Conservation (phyloP, 2,329 filamentous ascomycete genomes). For the Xylariaceae sp. region DNA sequence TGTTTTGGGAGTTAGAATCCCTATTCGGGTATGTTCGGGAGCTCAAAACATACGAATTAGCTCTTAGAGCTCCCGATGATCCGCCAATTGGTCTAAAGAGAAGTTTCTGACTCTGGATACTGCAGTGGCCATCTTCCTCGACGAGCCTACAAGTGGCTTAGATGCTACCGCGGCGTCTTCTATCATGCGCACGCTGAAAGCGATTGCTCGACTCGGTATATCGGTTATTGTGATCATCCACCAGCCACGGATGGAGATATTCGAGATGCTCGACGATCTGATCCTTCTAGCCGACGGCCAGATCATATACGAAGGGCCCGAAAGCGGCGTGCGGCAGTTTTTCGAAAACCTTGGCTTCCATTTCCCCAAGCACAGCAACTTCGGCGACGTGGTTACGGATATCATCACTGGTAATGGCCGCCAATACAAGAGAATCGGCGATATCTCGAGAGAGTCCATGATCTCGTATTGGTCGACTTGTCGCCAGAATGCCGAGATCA, state of each 20-base stretch:
- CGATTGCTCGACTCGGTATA: conserved; percentile 57
- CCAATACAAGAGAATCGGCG: conserved; percentile 50
- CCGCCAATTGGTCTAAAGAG: no score
- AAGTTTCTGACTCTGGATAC: no score
- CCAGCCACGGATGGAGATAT: conserved; percentile 62
- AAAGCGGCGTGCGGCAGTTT: conserved; percentile 47
- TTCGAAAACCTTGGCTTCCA: conserved; percentile 56
- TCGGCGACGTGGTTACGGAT: conserved; percentile 62
- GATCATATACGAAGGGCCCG: conserved; percentile 56
- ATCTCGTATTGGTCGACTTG: conserved; percentile 52
- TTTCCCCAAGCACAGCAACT: conserved; percentile 54
- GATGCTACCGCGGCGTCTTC: conserved; percentile 59
- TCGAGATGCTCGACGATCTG: conserved; percentile 58
- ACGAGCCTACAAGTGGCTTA: conserved; percentile 56
- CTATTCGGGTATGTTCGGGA: no score
- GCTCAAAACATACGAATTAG: no score
- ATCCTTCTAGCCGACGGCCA: conserved; percentile 58
- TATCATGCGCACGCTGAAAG: conserved; percentile 57
- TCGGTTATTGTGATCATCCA: conserved; percentile 63
- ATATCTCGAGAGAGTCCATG: conserved; percentile 51
- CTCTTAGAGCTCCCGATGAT: no score
- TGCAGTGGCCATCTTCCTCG: conserved; percentile 58
- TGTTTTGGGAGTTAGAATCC: no score
- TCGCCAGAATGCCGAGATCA: conserved; percentile 29
- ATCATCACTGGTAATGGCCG: conserved; percentile 62